Base-by-base conservation (phyloP, 495 filamentous ascomycete genomes). In the Neurospora sp. region DNA sequence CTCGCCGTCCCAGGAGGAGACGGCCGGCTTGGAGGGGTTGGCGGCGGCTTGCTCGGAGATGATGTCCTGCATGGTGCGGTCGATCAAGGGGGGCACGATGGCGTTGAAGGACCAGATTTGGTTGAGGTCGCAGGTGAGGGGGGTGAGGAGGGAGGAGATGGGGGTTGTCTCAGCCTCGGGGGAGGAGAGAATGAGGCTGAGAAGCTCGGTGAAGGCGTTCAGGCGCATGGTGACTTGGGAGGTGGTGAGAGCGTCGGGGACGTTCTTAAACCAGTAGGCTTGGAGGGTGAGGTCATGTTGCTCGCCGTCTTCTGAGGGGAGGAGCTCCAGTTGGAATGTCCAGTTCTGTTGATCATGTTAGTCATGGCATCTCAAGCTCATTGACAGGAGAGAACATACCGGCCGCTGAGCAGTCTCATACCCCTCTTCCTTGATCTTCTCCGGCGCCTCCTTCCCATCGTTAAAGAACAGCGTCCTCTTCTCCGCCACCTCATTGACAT, bases 1-100 rank as follows among this genome's bases (percentile, higher is more conserved):
- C 38, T 72, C 81, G 20, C 89, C 90, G 81, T 92, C 90, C 89
- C 90, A 91, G 1, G 82, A 83, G 39, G 79, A 70, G 49, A 85
- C 78, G n/a, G 84, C 84, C 0, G 76, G 54, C 18, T 77, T 76
- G 39, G 73, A 71, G 1, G 83, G 83, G 39, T 74, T 71, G 39
- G 72, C 73, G 18, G 46, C 72, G 40, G 78, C 78, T 70, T 80
- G 79, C 16, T 79, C 76, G 20, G 76, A 78, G 70, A 85, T 81
- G 72, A 83, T 72, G 39, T 84, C 81, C 69, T 85, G 83, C 78
- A 85, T 84, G 60, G 81, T 83, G 35, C 72, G 71, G 49, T 79
- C 76, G 66, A 84, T 75, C 31, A 74, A 78, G 4, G 80, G 78
- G n/a, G 83, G 83, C 27, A 84, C 66, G n/a, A 77, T 77, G 39